Evolutionary conservation across 176 grass and related monocot genomes (phyloP).

Genomic region (Rhynchospora tenuis): DNA sequence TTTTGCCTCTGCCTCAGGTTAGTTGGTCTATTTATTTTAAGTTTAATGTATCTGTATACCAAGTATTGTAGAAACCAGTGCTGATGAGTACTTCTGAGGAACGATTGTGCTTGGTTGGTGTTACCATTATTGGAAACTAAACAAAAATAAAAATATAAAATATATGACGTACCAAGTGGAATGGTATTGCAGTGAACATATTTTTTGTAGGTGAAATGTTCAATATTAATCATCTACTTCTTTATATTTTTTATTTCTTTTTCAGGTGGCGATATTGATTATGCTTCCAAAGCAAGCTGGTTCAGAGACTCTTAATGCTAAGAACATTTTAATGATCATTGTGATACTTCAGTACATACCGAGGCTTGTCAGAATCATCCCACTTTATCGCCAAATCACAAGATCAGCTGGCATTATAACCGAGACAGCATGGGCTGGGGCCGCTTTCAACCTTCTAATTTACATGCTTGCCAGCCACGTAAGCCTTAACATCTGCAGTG

Average conservation of each 20-base stretch:
- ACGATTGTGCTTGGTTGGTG: neutral
- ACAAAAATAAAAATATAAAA: neutral
- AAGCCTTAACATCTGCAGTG: constrained; percentile 16
- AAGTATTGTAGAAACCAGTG: neutral
- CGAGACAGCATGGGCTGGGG: constrained; percentile 78
- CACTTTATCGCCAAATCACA: constrained; percentile 86
- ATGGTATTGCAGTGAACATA: neutral
- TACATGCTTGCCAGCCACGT: constrained; percentile 98
- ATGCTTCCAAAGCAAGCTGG: constrained; percentile 48
- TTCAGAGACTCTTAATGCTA: constrained; percentile 46
- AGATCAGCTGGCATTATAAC: constrained; percentile 81
- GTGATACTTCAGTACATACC: constrained; percentile 90
- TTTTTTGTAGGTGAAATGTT: too few species aligned
- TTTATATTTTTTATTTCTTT: neutral
- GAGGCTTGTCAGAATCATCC: constrained; percentile 71
- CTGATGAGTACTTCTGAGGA: neutral
- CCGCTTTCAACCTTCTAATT: constrained; percentile 84
- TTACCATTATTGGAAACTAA: neutral
- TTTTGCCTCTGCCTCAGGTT: constrained; percentile 97
- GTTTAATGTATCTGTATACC: neutral
- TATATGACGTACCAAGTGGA: neutral
- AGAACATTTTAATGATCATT: constrained; percentile 57
- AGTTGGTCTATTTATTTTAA: neutral
- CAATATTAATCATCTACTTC: neutral
- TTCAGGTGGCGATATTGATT: constrained; percentile 69